Evolutionary conservation across 2,329 filamentous ascomycete genomes (phyloP), one percentile per base, ranked within the genome.

Genomic region (Rhynchosporium agropyri): DNA sequence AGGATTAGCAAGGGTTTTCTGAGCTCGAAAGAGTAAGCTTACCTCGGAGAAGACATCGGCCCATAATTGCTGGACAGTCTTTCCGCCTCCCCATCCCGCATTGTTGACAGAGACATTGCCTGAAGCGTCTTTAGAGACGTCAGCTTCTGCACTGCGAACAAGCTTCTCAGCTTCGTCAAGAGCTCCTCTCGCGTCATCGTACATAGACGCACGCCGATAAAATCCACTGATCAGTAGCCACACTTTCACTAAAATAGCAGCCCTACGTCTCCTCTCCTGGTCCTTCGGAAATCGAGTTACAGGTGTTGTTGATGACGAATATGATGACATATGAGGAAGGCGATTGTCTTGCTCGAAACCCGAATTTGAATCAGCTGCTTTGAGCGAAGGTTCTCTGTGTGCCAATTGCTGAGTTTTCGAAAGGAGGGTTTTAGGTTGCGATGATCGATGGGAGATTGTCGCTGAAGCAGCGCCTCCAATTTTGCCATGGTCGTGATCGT

Each of bases 211-310:
- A 59, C 92, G 85, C 33, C 92, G 86, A 74, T 98, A 99, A 67
- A 98, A 88, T 0, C 89, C 89, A 2, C 92, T 89, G 65, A 97
- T 92, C 73, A 95, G 89, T 8, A 97, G 81, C 95, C 95, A 99
- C 38, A 97, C 87, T 68, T 89, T 89, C 26, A 92, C 80, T 15
- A 99, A 74, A 10, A 86, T 79, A 6, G 78, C 77, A 38, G 76
- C 79, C 50, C 83, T 79, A 59, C 81, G 81, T 36, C 78, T 77
- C 67, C 77, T 79, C 65, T 81, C 78, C 68, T 83, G 81, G 9
- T 82, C 81, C 67, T 81, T 82, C 7, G 84, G 76, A 61, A 87
- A 85, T 42, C 83, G 67, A 38, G 68, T 74, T 7, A 65, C 67
- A 29, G 73, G 72, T 55, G 60, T 69, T 45, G 60, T 63, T 20